Evolutionary conservation across 306 rosid species (phyloP).

Genomic region (Malus fusca): DNA sequence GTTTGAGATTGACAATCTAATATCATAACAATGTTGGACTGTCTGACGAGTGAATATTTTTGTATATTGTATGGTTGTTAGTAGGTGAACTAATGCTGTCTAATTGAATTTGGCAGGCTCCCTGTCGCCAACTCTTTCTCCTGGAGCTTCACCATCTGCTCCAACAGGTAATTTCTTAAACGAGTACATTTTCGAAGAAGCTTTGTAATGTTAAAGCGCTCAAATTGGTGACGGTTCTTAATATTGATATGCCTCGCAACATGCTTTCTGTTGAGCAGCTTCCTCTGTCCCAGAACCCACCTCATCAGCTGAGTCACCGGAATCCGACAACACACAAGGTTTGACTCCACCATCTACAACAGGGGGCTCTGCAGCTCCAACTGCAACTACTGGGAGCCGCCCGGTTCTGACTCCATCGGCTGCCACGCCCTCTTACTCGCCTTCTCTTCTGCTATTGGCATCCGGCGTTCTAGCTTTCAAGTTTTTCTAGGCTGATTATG

Average conservation of each 20-base stretch:
- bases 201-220: not conserved
- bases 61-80: not conserved
- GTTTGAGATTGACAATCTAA: not conserved
- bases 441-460: conserved; percentile 35
- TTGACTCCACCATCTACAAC: conserved; percentile 43
- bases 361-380: conserved; percentile 37
- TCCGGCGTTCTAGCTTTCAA: conserved; percentile 32
- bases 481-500: conserved; percentile 19
- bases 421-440: conserved; percentile 32
- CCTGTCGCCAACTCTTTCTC: conserved; percentile 35
- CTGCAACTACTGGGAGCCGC: conserved; percentile 45
- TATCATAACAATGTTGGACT: not conserved
- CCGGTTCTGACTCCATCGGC: conserved; percentile 55
- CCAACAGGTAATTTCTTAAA: conserved; percentile 41
- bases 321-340: conserved; percentile 33
- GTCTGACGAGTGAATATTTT: not conserved
- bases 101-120: conserved; percentile 28
- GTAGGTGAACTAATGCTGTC: not conserved
- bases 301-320: conserved; percentile 51
- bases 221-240: not conserved
- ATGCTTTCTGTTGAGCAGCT: conserved; percentile 22
- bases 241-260: not conserved
- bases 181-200: not conserved
- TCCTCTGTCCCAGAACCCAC: conserved; percentile 40
- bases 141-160: conserved; percentile 45